phyloP scores from a whole-genome alignment of 495 filamentous ascomycete genomes.

The Sphaerosporella brunnea region DNA sequence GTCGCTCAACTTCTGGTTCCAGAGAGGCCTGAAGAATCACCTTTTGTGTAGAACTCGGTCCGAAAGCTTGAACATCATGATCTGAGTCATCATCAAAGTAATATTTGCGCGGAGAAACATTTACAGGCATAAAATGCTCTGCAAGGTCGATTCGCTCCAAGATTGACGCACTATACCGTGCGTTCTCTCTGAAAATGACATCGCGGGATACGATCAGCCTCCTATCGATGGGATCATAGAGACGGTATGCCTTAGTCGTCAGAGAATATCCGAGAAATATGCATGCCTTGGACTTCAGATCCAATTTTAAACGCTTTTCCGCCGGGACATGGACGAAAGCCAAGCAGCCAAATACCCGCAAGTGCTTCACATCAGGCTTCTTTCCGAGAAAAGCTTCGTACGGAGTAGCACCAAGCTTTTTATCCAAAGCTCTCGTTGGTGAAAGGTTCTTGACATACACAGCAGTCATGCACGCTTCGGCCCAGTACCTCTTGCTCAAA shows the following conservation, averaged over 20 bases:
- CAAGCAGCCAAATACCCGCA: neutral
- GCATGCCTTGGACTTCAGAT: neutral
- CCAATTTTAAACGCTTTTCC: neutral
- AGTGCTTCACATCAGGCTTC: neutral
- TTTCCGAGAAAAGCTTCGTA: neutral
- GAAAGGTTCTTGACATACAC: neutral
- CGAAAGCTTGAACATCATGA: neutral
- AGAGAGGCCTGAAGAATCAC: neutral
- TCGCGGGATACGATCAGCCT: neutral
- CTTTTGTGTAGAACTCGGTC: neutral
- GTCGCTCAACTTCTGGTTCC: no score
- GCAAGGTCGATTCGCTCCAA: no score
- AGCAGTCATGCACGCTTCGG: neutral
- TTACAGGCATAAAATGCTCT: neutral
- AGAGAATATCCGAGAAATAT: neutral
- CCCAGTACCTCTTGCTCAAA: neutral
- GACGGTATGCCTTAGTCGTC: neutral
- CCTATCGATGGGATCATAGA: neutral
- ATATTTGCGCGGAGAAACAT: neutral
- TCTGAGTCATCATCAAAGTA: neutral
- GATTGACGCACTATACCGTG: neutral
- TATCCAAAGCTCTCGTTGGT: neutral
- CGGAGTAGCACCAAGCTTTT: neutral
- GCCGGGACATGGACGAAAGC: slow-evolving; percentile 4
- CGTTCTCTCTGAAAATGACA: slow-evolving; percentile 2